These are phyloP conservation scores for Pythium phragmiticola DNA, from an alignment of 352 stramenopile species.

Conservation along the genomic window DNA sequence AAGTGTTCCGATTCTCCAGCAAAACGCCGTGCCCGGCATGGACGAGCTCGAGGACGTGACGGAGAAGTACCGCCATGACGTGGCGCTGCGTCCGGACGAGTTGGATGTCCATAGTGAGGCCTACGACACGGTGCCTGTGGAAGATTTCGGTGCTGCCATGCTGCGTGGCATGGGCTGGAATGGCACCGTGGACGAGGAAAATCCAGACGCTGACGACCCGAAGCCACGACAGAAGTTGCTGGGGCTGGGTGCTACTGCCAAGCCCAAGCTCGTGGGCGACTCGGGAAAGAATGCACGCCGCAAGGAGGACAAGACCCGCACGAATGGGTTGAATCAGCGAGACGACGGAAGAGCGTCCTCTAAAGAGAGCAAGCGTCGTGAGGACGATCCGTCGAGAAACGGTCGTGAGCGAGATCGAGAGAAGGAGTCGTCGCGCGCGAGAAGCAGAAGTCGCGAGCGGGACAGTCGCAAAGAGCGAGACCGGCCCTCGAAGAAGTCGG, in stretches of 20 bases:
- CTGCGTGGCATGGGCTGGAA: slow-evolving; percentile 98
- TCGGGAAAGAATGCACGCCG: slow-evolving; percentile 34
- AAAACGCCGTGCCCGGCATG: slow-evolving; percentile 72
- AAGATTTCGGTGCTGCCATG: slow-evolving; percentile 95
- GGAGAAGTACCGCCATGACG: slow-evolving; percentile 83
- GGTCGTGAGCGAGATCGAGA: not conserved
- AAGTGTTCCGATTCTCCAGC: slow-evolving; percentile 61
- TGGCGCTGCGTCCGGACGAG: slow-evolving; percentile 76
- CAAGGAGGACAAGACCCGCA: slow-evolving; percentile 6
- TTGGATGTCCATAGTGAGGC: slow-evolving; percentile 79
- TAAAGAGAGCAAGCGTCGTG: not conserved
- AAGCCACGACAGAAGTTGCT: slow-evolving; percentile 91
- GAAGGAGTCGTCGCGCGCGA: slow-evolving; percentile 11
- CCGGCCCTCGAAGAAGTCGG: slow-evolving; percentile 1
- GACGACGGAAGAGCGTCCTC: slow-evolving; percentile 6
- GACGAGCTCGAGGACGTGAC: slow-evolving; percentile 67
- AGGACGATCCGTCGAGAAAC: not conserved
- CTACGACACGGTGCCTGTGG: slow-evolving; percentile 90
- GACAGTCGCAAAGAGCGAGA: slow-evolving; percentile 25
- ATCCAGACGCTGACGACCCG: slow-evolving; percentile 33
- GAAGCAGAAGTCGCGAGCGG: slow-evolving; percentile 17
- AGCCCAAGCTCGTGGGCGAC: slow-evolving; percentile 46
- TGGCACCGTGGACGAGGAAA: slow-evolving; percentile 55
- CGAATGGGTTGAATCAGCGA: slow-evolving; percentile 25
- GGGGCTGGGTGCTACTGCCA: slow-evolving; percentile 90